Percentiles rank a stretch among this genome's conserved stretches.
Evolutionary conservation across 208 protist genomes (phyloP).

Genomic region (Entamoeba invadens): DNA sequence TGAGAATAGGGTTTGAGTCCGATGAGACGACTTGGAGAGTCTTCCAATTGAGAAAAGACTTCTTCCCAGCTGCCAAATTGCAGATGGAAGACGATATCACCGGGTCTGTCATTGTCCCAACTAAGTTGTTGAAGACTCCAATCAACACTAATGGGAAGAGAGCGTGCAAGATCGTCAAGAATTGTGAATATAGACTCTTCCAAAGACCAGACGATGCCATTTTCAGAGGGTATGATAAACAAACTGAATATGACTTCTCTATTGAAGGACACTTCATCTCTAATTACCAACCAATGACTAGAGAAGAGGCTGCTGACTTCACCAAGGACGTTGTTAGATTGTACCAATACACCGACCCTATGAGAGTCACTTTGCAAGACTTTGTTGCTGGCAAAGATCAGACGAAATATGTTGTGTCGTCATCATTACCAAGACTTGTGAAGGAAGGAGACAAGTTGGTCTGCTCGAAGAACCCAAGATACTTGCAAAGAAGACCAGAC

Average conservation of each 20-base stretch:
- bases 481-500: conserved; percentile 22
- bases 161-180: conserved; percentile 28
- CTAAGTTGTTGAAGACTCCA: not conserved
- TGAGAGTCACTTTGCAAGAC: conserved; percentile 13
- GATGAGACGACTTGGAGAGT: conserved; percentile 16
- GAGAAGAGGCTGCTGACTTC: not conserved
- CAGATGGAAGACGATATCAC: conserved; percentile 41
- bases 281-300: conserved; percentile 35
- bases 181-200: conserved; percentile 41
- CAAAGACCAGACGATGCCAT: conserved; percentile 40
- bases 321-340: conserved; percentile 20
- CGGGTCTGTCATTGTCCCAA: conserved; percentile 27
- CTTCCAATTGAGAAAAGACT: conserved; percentile 35
- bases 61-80: conserved; percentile 31
- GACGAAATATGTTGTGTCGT: conserved; percentile 1
- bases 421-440: conserved; percentile 17
- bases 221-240: conserved; percentile 27
- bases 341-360: conserved; percentile 32
- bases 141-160: not conserved
- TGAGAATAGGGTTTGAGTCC: conserved; percentile 29
- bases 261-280: conserved; percentile 20
- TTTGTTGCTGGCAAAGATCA: not conserved
- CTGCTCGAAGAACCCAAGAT: conserved; percentile 25
- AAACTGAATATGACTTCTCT: conserved; percentile 19
- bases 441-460: not conserved